Conservation (phyloP, 75 land plant species). For the Pinus albicaulis region DNA sequence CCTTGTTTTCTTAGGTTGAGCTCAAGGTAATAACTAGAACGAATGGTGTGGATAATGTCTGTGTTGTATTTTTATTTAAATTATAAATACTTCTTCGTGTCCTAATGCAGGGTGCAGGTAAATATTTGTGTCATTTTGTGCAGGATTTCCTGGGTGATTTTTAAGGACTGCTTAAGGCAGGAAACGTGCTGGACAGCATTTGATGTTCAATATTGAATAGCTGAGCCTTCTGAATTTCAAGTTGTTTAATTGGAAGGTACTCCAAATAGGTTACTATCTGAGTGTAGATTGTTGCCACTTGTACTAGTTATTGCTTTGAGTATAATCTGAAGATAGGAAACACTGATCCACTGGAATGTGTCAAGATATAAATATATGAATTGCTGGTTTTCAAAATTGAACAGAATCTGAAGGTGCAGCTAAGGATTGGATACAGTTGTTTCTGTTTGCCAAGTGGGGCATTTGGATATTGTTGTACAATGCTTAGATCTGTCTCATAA, state of each 20-base stretch:
- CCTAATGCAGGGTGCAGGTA: no score
- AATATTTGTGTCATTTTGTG: background rate
- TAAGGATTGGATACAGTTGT: background rate
- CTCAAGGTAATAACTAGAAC: background rate
- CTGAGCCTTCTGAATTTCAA: background rate
- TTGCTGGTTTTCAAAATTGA: background rate
- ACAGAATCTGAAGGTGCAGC: slow-evolving; percentile 1
- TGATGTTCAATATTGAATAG: background rate
- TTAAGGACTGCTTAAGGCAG: background rate
- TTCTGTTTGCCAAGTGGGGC: slow-evolving; percentile 1
- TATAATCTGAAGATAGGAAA: background rate
- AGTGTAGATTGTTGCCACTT: no score
- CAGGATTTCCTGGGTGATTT: background rate
- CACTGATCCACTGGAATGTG: background rate
- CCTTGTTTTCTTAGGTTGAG: background rate
- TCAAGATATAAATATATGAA: background rate
- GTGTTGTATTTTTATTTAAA: no score
- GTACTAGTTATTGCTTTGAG: background rate
- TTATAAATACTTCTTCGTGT: no score
- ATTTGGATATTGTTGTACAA: background rate
- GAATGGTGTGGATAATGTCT: background rate
- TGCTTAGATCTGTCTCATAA: background rate
- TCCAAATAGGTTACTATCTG: no score
- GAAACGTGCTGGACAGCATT: background rate
- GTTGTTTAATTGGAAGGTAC: background rate